These are phyloP conservation scores for Durio zibethinus DNA, from an alignment of 345 rosid species.

Conservation along the genomic window DNA sequence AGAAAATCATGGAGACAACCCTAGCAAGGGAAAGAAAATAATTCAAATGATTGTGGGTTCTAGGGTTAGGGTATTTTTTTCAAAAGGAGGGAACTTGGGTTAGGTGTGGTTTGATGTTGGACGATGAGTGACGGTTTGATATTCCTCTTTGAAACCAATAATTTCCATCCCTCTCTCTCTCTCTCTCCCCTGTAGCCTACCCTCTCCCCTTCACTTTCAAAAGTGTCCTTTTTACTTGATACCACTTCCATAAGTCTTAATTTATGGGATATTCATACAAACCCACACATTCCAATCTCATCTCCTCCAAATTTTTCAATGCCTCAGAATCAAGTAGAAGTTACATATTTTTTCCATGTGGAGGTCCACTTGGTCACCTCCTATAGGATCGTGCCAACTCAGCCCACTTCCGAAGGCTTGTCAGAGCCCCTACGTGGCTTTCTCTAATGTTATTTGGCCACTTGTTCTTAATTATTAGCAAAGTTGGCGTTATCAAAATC, in stretches of 20 bases:
- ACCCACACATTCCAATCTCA: neutral
- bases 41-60: conserved; percentile 27
- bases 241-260: conserved; percentile 9
- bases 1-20: neutral
- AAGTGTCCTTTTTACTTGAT: neutral
- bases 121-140: conserved; percentile 56
- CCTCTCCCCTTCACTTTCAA: conserved; percentile 7
- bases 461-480: conserved; percentile 7
- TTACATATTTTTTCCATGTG: neutral
- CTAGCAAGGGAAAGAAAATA: neutral
- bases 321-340: neutral
- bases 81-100: conserved; percentile 7
- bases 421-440: conserved; percentile 14
- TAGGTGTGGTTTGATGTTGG: conserved; percentile 29
- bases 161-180: conserved; percentile 10
- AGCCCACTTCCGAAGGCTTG: neutral
- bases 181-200: neutral
- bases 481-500: neutral
- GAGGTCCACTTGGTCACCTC: neutral
- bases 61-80: conserved; percentile 30
- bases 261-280: neutral
- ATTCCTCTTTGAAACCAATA: conserved; percentile 40
- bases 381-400: neutral
- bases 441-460: conserved; percentile 13
- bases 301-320: neutral